phyloP scores from a whole-genome alignment of 345 rosid species.

The Murraya paniculata region DNA sequence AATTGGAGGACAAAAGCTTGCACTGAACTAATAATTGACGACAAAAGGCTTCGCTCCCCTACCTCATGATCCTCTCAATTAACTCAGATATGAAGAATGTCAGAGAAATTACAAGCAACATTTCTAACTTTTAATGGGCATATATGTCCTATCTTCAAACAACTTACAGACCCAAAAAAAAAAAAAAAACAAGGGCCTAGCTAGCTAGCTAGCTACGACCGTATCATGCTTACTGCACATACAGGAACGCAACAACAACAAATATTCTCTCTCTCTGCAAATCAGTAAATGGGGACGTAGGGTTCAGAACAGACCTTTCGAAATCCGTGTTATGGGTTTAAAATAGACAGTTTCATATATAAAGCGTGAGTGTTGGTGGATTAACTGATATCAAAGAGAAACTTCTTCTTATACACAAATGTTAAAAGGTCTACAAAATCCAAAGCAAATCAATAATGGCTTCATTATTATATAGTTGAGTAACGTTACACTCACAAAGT shows the following conservation, averaged over 20 bases:
- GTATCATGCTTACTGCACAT: not conserved
- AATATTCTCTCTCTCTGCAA: not conserved
- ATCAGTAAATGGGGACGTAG: not conserved
- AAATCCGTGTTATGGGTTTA: not conserved
- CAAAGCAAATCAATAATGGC: not conserved
- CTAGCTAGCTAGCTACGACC: not conserved
- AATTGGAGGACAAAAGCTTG: conserved; percentile 6
- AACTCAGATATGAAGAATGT: not conserved
- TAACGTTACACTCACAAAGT: not conserved
- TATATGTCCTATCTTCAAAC: not conserved
- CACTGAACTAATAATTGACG: conserved; percentile 1
- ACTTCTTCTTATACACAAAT: not conserved
- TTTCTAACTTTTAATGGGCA: not conserved
- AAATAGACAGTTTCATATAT: not conserved
- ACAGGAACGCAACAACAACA: not conserved
- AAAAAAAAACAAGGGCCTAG: not conserved
- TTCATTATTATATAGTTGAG: not conserved
- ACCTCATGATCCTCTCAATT: not conserved
- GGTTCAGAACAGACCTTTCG: not conserved
- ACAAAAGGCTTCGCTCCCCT: not conserved
- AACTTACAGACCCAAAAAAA: not conserved
- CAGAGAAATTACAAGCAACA: not conserved
- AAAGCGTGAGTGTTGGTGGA: not conserved
- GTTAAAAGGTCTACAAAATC: not conserved
- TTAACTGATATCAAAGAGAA: not conserved